phyloP scores from a whole-genome alignment of 169 alveolate genomes.

The Plasmodium berghei region DNA sequence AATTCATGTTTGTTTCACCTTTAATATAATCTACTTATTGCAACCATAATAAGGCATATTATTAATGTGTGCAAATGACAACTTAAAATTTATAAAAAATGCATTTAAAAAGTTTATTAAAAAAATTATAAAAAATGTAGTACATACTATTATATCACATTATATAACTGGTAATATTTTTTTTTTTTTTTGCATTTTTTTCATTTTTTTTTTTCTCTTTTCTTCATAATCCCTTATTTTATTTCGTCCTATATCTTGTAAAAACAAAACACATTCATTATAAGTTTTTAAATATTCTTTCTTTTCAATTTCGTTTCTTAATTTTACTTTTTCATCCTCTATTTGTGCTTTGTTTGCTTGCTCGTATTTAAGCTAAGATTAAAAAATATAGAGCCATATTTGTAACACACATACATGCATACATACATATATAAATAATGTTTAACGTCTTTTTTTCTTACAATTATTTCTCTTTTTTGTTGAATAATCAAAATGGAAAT shows the following conservation, averaged over 20 bases:
- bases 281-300: constrained; percentile 32
- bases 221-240: constrained; percentile 61
- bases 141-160: background rate
- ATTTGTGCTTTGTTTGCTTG: constrained; percentile 32
- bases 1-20: no score
- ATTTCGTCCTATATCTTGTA: constrained; percentile 52
- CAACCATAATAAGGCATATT: background rate
- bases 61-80: background rate
- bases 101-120: background rate
- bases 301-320: constrained; percentile 40
- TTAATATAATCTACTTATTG: no score
- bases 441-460: background rate
- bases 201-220: constrained; percentile 14
- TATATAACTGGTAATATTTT: constrained; percentile 9
- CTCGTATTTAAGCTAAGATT: constrained; percentile 9
- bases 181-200: constrained; percentile 12
- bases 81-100: background rate
- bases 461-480: constrained; percentile 24
- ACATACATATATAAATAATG: background rate
- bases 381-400: background rate
- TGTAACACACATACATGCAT: constrained; percentile 1
- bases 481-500: constrained; percentile 9
- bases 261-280: constrained; percentile 39
- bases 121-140: background rate
- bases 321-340: constrained; percentile 44